Conservation (phyloP, 371 early-diverging fungal genomes). For the Massospora cicadina region DNA sequence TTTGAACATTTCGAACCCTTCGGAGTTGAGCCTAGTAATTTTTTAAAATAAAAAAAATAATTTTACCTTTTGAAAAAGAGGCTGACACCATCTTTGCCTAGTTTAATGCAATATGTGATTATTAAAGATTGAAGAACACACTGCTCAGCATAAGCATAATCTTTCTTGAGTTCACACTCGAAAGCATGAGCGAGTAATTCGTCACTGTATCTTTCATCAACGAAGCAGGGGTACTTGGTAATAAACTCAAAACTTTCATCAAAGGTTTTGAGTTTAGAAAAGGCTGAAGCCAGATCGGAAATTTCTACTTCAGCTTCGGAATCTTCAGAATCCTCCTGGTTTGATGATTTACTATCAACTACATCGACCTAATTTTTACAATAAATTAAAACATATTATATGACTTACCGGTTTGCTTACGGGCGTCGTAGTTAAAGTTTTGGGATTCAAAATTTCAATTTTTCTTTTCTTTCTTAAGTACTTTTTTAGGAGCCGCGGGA, state of each 20-base stretch:
- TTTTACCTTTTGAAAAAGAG: constrained; percentile 64
- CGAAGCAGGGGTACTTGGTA: constrained; percentile 41
- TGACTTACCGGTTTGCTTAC: background rate
- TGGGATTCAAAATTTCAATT: constrained; percentile 14
- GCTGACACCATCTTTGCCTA: constrained; percentile 67
- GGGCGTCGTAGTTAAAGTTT: background rate
- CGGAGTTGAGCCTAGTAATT: constrained; percentile 15
- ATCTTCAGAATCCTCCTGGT: constrained; percentile 12
- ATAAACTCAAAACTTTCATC: constrained; percentile 49
- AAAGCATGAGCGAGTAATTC: constrained; percentile 79
- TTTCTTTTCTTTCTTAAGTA: constrained; percentile 6
- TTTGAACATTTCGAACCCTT: constrained; percentile 54
- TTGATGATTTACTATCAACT: background rate
- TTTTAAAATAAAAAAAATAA: background rate
- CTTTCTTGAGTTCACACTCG: constrained; percentile 49
- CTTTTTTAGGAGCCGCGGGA: background rate
- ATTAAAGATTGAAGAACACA: constrained; percentile 66
- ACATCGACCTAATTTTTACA: background rate
- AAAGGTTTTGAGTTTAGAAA: constrained; percentile 39
- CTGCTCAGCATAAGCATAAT: constrained; percentile 40
- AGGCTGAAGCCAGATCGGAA: constrained; percentile 36
- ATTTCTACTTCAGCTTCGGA: constrained; percentile 38
- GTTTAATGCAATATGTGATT: constrained; percentile 60
- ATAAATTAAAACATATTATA: background rate
- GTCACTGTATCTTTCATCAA: constrained; percentile 49